Conservation (phyloP, 306 rosid species). For the Glycine latifolia region DNA sequence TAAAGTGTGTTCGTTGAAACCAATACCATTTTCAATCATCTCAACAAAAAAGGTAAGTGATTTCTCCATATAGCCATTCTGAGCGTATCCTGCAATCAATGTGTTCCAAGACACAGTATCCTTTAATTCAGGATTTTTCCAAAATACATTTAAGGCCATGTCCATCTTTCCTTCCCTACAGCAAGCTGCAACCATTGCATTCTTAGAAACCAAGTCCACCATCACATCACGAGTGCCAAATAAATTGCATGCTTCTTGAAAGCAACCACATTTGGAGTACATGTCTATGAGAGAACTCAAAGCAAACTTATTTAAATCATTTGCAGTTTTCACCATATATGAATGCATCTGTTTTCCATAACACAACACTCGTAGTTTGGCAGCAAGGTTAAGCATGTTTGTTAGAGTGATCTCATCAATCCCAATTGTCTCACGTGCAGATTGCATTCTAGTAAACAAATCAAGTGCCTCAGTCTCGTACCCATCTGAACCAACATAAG, state of each 20-base stretch:
- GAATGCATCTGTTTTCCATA: constrained; percentile 83
- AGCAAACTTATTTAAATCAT: constrained; percentile 59
- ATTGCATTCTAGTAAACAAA: constrained; percentile 67
- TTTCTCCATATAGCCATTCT: constrained; percentile 64
- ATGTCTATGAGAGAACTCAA: constrained; percentile 76
- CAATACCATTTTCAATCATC: constrained; percentile 62
- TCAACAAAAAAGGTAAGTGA: constrained; percentile 59
- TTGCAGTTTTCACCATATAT: constrained; percentile 74
- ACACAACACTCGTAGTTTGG: constrained; percentile 55
- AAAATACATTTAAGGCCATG: constrained; percentile 67
- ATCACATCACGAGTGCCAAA: constrained; percentile 51
- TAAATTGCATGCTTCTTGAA: constrained; percentile 59
- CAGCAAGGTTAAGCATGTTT: constrained; percentile 69
- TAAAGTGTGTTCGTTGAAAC: constrained; percentile 70
- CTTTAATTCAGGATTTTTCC: constrained; percentile 55
- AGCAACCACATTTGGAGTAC: constrained; percentile 80
- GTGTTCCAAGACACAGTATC: constrained; percentile 84
- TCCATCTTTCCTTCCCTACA: constrained; percentile 75
- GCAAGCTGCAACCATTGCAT: constrained; percentile 85
- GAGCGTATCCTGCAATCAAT: constrained; percentile 71
- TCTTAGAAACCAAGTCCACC: constrained; percentile 69
- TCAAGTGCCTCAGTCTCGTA: constrained; percentile 59
- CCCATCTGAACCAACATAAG: constrained; percentile 62
- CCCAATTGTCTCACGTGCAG: constrained; percentile 49
- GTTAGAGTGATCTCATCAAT: constrained; percentile 72